phyloP scores from a whole-genome alignment of 257 asterid genomes.

The Solanum arcanum region DNA sequence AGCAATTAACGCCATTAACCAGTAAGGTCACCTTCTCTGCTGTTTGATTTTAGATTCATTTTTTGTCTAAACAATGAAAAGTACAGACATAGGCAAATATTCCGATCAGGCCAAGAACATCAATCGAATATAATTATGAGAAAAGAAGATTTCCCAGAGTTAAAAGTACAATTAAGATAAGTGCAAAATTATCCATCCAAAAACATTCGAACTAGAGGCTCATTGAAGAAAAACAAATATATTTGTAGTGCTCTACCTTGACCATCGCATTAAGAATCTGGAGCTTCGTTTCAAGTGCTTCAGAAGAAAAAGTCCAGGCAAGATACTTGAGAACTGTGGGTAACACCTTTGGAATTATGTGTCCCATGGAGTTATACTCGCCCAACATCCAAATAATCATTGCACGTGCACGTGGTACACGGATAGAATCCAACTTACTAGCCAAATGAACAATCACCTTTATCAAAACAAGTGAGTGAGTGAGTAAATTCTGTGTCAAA shows the following conservation, averaged over 20 bases:
- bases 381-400: slow-evolving; percentile 96
- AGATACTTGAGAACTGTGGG: slow-evolving; percentile 63
- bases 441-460: slow-evolving; percentile 76
- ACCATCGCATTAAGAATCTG: slow-evolving; percentile 78
- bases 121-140: neutral
- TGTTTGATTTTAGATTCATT: neutral
- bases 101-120: neutral
- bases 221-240: neutral
- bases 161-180: neutral
- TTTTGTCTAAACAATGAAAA: neutral
- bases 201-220: neutral
- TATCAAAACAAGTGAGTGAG: slow-evolving; percentile 15
- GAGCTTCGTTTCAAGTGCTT: slow-evolving; percentile 77
- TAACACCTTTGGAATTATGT: slow-evolving; percentile 48
- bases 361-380: slow-evolving; percentile 57
- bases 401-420: slow-evolving; percentile 82
- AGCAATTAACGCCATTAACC: neutral
- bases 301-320: slow-evolving; percentile 58
- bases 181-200: neutral
- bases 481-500: neutral
- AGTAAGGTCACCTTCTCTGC: neutral
- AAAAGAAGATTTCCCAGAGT: neutral
- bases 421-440: slow-evolving; percentile 65
- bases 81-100: neutral
- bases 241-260: slow-evolving; percentile 42